Conservation (phyloP, 1,284 basidiomycete species). For the Apiotrichum sp. region DNA sequence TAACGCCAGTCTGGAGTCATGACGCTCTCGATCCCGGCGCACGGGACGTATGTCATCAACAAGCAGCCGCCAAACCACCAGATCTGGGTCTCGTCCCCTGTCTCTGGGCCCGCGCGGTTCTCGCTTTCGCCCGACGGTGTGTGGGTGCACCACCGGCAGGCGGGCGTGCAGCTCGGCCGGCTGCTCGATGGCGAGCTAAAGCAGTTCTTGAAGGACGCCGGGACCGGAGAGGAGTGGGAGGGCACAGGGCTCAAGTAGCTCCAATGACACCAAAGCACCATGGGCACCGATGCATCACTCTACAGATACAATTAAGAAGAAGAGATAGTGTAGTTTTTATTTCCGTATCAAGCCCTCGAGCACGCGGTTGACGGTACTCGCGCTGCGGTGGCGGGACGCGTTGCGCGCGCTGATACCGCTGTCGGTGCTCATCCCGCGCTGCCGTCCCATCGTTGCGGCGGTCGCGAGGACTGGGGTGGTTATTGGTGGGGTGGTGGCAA, state of each 20-base stretch:
- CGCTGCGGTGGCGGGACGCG: background rate
- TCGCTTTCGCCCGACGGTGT: slow-evolving; percentile 55
- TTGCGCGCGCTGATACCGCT: background rate
- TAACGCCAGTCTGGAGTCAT: slow-evolving; percentile 75
- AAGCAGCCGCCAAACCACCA: slow-evolving; percentile 99
- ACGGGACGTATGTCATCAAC: slow-evolving; percentile 98
- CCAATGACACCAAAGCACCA: too few relatives aligned
- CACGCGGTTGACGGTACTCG: background rate
- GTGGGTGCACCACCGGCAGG: slow-evolving; percentile 70
- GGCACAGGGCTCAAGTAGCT: slow-evolving; percentile 29
- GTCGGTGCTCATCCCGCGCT: background rate
- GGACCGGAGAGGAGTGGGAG: slow-evolving; percentile 46
- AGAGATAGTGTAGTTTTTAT: background rate
- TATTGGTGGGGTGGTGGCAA: slow-evolving; percentile 35
- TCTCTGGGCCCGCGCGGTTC: slow-evolving; percentile 84
- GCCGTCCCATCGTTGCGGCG: background rate
- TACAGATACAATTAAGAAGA: background rate
- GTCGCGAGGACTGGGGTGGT: background rate
- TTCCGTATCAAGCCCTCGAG: background rate
- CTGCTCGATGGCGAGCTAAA: slow-evolving; percentile 57
- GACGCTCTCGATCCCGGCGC: slow-evolving; percentile 70
- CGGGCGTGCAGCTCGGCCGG: slow-evolving; percentile 57
- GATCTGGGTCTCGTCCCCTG: slow-evolving; percentile 93
- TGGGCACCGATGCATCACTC: background rate
- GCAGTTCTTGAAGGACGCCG: slow-evolving; percentile 50